These are phyloP conservation scores for Stachybotrys echinatus DNA, from an alignment of 2,329 filamentous ascomycete species.

Conservation along the genomic window DNA sequence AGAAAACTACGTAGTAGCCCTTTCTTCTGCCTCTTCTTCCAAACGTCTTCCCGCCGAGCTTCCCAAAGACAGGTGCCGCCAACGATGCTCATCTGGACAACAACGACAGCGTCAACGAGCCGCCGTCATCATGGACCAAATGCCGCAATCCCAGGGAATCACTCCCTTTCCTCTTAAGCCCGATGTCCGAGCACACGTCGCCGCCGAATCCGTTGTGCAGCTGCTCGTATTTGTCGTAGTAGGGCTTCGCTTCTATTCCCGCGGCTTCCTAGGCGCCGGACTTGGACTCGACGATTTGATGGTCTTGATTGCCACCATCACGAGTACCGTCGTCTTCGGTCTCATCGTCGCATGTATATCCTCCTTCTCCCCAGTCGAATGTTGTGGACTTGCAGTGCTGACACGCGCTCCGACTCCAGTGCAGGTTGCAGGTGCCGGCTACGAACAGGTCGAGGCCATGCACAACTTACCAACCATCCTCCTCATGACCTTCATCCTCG, in stretches of 20 bases:
- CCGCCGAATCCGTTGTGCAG: background rate
- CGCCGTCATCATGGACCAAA: background rate
- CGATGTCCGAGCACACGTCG: background rate
- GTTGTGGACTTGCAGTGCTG: background rate
- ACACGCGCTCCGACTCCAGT: background rate
- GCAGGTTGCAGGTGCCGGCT: background rate
- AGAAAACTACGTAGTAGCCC: too few species aligned
- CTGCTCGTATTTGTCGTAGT: background rate
- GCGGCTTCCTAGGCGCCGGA: background rate
- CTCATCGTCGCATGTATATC: background rate
- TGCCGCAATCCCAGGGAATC: background rate
- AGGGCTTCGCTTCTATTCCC: background rate
- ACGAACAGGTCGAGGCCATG: background rate
- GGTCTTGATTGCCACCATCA: background rate
- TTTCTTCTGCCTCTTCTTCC: too few species aligned
- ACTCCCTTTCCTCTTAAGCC: background rate
- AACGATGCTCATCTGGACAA: too few species aligned
- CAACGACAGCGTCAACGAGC: background rate
- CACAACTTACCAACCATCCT: background rate
- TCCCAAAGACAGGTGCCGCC: too few species aligned
- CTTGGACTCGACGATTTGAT: background rate
- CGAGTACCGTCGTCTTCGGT: background rate
- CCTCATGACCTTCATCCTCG: background rate
- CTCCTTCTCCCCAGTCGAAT: too few species aligned
- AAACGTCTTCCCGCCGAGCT: too few species aligned